These are phyloP conservation scores for Aspergillus transmontanensis DNA, from an alignment of 2,329 filamentous ascomycete species.

Conservation along the genomic window DNA sequence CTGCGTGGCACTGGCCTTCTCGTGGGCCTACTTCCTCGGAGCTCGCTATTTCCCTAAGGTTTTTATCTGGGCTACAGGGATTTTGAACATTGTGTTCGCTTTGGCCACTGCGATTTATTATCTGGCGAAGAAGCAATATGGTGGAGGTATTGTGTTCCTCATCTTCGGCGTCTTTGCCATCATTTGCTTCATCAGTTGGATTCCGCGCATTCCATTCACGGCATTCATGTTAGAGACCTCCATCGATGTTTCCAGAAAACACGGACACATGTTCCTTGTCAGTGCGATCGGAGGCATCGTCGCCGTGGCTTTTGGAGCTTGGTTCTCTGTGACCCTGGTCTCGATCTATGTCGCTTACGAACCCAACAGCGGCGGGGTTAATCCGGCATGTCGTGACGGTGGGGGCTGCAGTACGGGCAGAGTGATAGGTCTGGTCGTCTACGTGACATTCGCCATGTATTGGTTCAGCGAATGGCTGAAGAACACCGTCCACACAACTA, in stretches of 20 bases:
- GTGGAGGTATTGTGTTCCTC: conserved; percentile 83
- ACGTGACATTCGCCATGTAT: conserved; percentile 88
- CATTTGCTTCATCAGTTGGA: conserved; percentile 87
- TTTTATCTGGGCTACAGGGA: conserved; percentile 90
- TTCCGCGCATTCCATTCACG: conserved; percentile 85
- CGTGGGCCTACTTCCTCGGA: conserved; percentile 73
- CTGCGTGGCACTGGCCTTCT: conserved; percentile 71
- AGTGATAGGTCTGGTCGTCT: conserved; percentile 82
- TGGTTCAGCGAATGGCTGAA: conserved; percentile 95
- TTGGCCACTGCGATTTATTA: conserved; percentile 88
- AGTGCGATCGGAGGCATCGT: conserved; percentile 80
- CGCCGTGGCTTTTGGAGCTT: conserved; percentile 75
- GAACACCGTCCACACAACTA: conserved; percentile 85
- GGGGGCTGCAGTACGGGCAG: conserved; percentile 71
- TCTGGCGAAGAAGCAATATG: conserved; percentile 74
- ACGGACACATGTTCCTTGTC: conserved; percentile 84
- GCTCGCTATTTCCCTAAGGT: conserved; percentile 81
- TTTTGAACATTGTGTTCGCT: conserved; percentile 81
- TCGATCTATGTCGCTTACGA: conserved; percentile 84
- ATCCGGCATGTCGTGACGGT: conserved; percentile 56
- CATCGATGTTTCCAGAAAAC: conserved; percentile 80
- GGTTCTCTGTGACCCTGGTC: conserved; percentile 84
- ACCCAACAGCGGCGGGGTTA: conserved; percentile 52
- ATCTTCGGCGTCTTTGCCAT: conserved; percentile 79
- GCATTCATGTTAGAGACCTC: conserved; percentile 85